phyloP scores from a whole-genome alignment of 2,329 filamentous ascomycete genomes.

The Nemania diffusa region DNA sequence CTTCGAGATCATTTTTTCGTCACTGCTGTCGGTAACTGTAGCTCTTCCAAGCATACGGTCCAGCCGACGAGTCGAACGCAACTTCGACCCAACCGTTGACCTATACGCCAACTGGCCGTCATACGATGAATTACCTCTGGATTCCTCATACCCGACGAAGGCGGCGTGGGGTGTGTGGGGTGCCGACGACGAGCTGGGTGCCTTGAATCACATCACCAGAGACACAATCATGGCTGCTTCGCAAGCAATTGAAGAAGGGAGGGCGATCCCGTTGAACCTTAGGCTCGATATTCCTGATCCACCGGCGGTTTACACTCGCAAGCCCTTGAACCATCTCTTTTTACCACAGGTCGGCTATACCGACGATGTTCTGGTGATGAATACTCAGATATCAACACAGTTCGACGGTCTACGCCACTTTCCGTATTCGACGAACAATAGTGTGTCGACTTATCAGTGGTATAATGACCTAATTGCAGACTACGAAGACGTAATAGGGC shows the following conservation, averaged over 20 bases:
- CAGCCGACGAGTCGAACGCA: slow-evolving; percentile 10
- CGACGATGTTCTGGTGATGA: slow-evolving; percentile 32
- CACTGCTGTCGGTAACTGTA: slow-evolving; percentile 39
- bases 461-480: slow-evolving; percentile 27
- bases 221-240: slow-evolving; percentile 20
- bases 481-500: slow-evolving; percentile 32
- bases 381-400: slow-evolving; percentile 29
- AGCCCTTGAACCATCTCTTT: slow-evolving; percentile 25
- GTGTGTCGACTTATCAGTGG: slow-evolving; percentile 26
- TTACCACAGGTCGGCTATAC: slow-evolving; percentile 21
- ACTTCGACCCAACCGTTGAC: slow-evolving; percentile 8
- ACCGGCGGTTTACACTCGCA: slow-evolving; percentile 13
- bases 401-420: slow-evolving; percentile 31
- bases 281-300: slow-evolving; percentile 22
- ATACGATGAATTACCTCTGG: slow-evolving; percentile 27
- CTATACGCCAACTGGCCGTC: slow-evolving; percentile 21
- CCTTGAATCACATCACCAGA: slow-evolving; percentile 31
- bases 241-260: slow-evolving; percentile 16
- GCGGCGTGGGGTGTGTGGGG: slow-evolving; percentile 32
- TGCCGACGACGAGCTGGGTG: slow-evolving; percentile 23
- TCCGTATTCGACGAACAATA: slow-evolving; percentile 27
- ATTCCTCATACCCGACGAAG: slow-evolving; percentile 29
- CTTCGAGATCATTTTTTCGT: neutral
- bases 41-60: slow-evolving; percentile 10
- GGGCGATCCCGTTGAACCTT: slow-evolving; percentile 21